Conservation (phyloP, 768 basidiomycete genomes). For the Pulveroboletus sp. region DNA sequence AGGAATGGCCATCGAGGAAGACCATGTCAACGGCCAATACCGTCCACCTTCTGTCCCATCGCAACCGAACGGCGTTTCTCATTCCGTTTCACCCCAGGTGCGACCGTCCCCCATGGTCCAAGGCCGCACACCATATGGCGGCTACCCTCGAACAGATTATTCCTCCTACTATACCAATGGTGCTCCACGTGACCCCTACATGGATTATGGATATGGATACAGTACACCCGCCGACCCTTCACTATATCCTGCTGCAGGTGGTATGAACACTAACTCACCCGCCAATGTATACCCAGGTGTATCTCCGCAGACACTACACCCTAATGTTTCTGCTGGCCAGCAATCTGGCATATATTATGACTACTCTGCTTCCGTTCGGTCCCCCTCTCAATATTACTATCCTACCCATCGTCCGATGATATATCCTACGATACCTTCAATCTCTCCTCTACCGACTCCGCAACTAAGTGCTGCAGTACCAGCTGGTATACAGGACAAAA, state of each 20-base stretch:
- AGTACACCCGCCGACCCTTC: slow-evolving; percentile 47
- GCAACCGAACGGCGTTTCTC: slow-evolving; percentile 29
- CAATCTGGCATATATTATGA: slow-evolving; percentile 59
- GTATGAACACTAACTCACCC: slow-evolving; percentile 41
- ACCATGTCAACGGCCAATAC: slow-evolving; percentile 38
- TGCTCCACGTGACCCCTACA: slow-evolving; percentile 46
- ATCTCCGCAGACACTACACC: slow-evolving; percentile 40
- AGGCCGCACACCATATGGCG: slow-evolving; percentile 44
- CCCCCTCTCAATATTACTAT: slow-evolving; percentile 60
- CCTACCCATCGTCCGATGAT: slow-evolving; percentile 54
- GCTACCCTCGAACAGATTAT: slow-evolving; percentile 56
- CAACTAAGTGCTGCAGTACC: slow-evolving; percentile 42
- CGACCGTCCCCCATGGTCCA: slow-evolving; percentile 44
- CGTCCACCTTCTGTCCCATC: slow-evolving; percentile 34
- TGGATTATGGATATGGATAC: slow-evolving; percentile 58
- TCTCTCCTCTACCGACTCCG: slow-evolving; percentile 51
- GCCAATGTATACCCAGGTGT: slow-evolving; percentile 49
- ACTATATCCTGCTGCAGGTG: slow-evolving; percentile 46
- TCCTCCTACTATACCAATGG: slow-evolving; percentile 54
- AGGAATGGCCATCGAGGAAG: slow-evolving; percentile 59
- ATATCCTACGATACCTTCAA: slow-evolving; percentile 49
- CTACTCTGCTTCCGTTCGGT: slow-evolving; percentile 45
- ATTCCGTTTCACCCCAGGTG: slow-evolving; percentile 34
- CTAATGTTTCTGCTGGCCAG: slow-evolving; percentile 39
- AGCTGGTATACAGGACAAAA: slow-evolving; percentile 47